A percentile compares a stretch with the other conserved stretches of the same genome.
Evolutionary conservation across 2,329 filamentous ascomycete genomes (phyloP).

Genomic region (Trichophaea hybrida): DNA sequence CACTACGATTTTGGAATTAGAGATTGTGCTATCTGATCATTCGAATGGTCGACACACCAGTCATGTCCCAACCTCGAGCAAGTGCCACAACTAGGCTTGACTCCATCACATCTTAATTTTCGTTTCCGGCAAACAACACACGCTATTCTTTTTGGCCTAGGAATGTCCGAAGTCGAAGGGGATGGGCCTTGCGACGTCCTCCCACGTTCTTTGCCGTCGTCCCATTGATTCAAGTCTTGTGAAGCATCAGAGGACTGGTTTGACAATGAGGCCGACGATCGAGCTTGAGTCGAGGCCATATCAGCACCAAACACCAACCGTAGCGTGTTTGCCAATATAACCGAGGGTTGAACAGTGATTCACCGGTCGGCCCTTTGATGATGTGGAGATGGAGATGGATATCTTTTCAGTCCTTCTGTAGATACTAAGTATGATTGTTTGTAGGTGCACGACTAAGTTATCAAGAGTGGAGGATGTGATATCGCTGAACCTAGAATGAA

Average conservation of each 20-base stretch:
- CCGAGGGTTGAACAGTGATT: no score
- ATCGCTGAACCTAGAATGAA: neutral
- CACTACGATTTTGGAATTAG: constrained; percentile 29
- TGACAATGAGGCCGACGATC: neutral
- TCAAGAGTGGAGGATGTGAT: neutral
- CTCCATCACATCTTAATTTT: constrained; percentile 80
- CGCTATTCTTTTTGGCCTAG: constrained; percentile 81
- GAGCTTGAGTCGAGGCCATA: neutral
- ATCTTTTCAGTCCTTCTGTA: no score
- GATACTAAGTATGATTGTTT: neutral
- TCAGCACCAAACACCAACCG: neutral
- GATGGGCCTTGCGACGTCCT: neutral
- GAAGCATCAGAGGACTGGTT: neutral
- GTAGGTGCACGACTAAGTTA: neutral
- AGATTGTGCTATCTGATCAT: neutral
- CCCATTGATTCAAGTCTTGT: neutral
- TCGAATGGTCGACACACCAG: constrained; percentile 35
- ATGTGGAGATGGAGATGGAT: no score
- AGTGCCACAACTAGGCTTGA: constrained; percentile 71
- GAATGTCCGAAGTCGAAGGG: constrained; percentile 33
- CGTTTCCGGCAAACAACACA: constrained; percentile 88
- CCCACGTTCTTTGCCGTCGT: neutral
- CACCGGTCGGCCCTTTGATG: no score
- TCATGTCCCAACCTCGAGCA: constrained; percentile 75
- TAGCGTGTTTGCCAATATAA: no score